phyloP scores from a whole-genome alignment of 2,329 filamentous ascomycete species.

The Lithohypha guttulata region DNA sequence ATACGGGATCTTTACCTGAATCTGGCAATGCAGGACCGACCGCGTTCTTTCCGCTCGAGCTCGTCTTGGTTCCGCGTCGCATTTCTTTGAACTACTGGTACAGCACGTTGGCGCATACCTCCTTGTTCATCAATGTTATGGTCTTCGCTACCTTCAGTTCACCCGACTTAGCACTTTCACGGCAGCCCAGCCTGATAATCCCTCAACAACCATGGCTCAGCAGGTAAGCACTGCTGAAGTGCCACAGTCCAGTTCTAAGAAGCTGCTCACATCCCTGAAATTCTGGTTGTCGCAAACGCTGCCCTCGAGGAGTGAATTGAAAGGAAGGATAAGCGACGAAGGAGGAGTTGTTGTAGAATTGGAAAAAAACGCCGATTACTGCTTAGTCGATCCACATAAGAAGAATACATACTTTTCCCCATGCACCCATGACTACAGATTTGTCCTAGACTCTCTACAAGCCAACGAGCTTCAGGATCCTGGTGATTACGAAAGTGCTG shows the following conservation, averaged over 20 bases:
- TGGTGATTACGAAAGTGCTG: conserved; percentile 38
- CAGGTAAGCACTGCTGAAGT: too few relatives aligned
- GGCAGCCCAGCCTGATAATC: too few relatives aligned
- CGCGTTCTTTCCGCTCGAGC: too few relatives aligned
- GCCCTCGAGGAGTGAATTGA: conserved; percentile 39
- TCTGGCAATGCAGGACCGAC: too few relatives aligned
- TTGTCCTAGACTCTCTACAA: conserved; percentile 45
- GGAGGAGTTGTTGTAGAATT: conserved; percentile 43
- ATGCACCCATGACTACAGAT: conserved; percentile 47
- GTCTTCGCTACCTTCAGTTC: too few relatives aligned
- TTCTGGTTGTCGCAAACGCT: conserved; percentile 50
- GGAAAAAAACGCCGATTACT: conserved; percentile 47
- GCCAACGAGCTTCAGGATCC: conserved; percentile 39
- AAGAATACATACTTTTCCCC: conserved; percentile 28
- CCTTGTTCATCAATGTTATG: too few relatives aligned
- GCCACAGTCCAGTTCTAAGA: not conserved
- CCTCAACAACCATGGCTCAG: not conserved
- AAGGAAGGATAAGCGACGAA: conserved; percentile 32
- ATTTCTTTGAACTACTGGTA: too few relatives aligned
- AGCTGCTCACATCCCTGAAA: conserved; percentile 42
- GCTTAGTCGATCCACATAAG: conserved; percentile 48
- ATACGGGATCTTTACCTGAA: too few relatives aligned
- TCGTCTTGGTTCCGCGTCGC: too few relatives aligned
- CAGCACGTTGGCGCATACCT: too few relatives aligned
- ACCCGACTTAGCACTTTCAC: too few relatives aligned